Evolutionary conservation across 345 rosid genomes (phyloP), one percentile per base, ranked within the genome.

Genomic region (Lenwebbia sp.): DNA sequence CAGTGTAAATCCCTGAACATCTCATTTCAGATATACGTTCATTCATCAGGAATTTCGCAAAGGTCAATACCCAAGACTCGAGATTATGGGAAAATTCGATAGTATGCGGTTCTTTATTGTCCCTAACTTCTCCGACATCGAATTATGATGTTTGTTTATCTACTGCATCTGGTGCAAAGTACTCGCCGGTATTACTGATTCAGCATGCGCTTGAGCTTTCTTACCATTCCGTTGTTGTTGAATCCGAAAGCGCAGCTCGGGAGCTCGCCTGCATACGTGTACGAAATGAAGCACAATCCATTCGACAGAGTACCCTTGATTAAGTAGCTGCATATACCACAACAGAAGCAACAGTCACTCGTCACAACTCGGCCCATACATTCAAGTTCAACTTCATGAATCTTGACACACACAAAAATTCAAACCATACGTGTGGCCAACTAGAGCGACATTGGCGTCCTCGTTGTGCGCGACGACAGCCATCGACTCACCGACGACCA

Each of bases 161-260:
- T 62, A 62, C 76, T 62, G 76, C 76, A 62, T 62, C 11, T 11
- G 41, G 12, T 30, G 23, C 12, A 0, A 62, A 62, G 5, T 65
- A 30, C 41, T 4, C 41, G 76, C 76, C 9, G 41, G 44, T 65
- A 30, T 51, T 15, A 82, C 10, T 5, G 51, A 76, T 37, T 85
- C 85, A 54, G 33, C 62, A 62, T 22, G 44, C 26, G 37, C n/a
- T 55, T 40, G 50, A 85, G 28, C 82, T 21, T 7, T 3, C 62
- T 87, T 91, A 94, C 96, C 94, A 91, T 84, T 84, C 94, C 96
- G 23, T 81, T 84, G 87, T 55, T 89, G 83, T 91, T 93, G 88
- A 91, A 90, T 86, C 95, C 95, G 55, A 92, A 91, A 17, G 95
- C 94, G 50, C 95, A 92, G 88, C 94, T 93, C 15, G 94, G 96